Conservation (phyloP, 495 filamentous ascomycete species). For the Hyphodiscus hymeniophilus region DNA sequence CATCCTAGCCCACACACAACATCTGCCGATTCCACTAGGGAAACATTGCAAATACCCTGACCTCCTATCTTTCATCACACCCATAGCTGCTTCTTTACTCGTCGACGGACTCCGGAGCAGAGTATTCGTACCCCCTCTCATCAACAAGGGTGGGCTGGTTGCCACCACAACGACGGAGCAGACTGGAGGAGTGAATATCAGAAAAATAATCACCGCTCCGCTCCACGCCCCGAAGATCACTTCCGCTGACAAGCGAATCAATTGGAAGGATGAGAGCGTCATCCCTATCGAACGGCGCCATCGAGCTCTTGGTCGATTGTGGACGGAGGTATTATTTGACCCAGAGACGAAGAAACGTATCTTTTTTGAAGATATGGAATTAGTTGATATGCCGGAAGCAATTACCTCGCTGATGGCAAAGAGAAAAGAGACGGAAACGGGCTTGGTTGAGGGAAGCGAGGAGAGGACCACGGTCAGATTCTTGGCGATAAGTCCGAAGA, state of each 20-base stretch:
- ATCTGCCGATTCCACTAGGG: slow-evolving; percentile 33
- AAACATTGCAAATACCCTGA: slow-evolving; percentile 22
- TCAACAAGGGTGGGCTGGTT: slow-evolving; percentile 24
- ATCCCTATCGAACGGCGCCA: neutral
- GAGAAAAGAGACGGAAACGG: neutral
- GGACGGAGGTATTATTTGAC: slow-evolving; percentile 9
- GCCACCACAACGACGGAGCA: no score
- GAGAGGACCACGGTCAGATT: neutral
- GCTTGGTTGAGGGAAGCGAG: neutral
- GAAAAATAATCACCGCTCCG: neutral
- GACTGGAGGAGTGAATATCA: no score
- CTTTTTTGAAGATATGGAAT: slow-evolving; percentile 13
- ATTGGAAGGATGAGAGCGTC: slow-evolving; percentile 2
- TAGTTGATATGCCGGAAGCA: neutral
- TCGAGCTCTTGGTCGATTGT: slow-evolving; percentile 17
- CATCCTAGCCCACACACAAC: slow-evolving; percentile 51
- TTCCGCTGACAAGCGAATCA: slow-evolving; percentile 8
- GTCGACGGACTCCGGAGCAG: slow-evolving; percentile 47
- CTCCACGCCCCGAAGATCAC: slow-evolving; percentile 19
- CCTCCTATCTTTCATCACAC: slow-evolving; percentile 35
- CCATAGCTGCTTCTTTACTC: slow-evolving; percentile 51
- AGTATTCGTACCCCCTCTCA: slow-evolving; percentile 55
- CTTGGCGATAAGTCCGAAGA: neutral
- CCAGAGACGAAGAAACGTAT: slow-evolving; percentile 10
- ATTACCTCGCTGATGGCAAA: neutral